Base-by-base conservation (phyloP, 257 asterid genomes). In the Solanum rostratum region DNA sequence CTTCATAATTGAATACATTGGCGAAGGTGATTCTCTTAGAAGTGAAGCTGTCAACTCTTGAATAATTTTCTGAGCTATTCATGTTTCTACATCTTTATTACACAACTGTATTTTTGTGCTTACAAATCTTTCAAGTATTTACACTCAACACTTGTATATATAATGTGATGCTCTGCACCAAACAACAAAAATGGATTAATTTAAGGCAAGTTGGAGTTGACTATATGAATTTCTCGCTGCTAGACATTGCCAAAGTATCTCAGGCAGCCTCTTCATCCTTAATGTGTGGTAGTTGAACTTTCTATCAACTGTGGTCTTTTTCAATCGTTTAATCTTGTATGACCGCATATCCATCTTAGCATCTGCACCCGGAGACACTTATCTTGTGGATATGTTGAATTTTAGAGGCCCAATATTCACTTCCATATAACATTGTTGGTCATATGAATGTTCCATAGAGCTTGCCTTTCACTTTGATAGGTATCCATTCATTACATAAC, bases 1-100 rank as follows among this genome's bases (percentile, higher is more conserved):
- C 45, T 96, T 96, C 87, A 87, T 96, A 54, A 90, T 95, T 16
- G 99, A 96, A 87, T 96, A 96, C 84, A 94, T 96, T 27, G 99
- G 99, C 85, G 99, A 96, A 95, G 99, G 99, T 95, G 93, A 85
- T 57, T 86, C 59, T 85, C 86, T 53, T 22, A 62, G 43, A 82
- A 50, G 19, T 15, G 59, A 78, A 50, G 82, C 45, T 50, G 18
- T 78, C 65, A 76, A 49, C 62, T 73, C 80, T 76, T 30, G 27
- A 15, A 50, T 78, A 50, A 14, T 10, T 30, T 83, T 55, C 29
- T 57, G 20, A 24, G 50, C 84, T 86, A 29, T 63, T 22, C 45
- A 29, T 7, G 62, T 3, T 18, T 85, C 39, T 52, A 66, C 50
- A 3, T 53, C 29, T 52, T 16, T 84, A 55, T 18, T 76, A 41